Base-by-base conservation (phyloP, 257 asterid genomes). In the Haberlea rhodopensis region DNA sequence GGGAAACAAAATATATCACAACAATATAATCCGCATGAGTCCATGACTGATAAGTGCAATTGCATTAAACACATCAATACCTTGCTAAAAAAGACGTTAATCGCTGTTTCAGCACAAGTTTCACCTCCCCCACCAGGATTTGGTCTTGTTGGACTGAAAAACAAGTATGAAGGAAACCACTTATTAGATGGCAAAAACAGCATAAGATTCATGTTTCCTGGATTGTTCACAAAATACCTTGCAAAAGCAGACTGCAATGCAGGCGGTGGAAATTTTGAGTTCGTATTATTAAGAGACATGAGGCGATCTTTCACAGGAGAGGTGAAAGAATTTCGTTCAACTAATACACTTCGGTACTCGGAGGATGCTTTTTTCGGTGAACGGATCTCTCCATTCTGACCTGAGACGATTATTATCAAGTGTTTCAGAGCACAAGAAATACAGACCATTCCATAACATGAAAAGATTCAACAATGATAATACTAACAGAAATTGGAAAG, bases 91-190 rank as follows among this genome's bases (percentile, higher is more conserved):
- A 90, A 94, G 60, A 94, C 90, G 63, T 77, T 82, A 32, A 90
- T 81, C 25, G 95, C 91, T 49, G 97, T 90, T 84, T 94, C 99
- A 11, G 99, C 99, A 74, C 96, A 90, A 1, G 97, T 90, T 82
- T 94, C 99, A 68, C 97, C 97, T 70, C 95, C 96, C 65, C 95
- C 97, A 70, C 95, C 90, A 52, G 97, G 99, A 80, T 71, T 85
- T 48, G 91, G 96, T 73, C 99, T 87, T 62, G 96, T 90, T 71
- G 99, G 97, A 79, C 99, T 94, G 94, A 76, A 71, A 16, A 69
- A 73, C 58, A 73, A 57, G 53, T 48, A 61, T 43, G 71, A 53
- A 11, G 52, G 19, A 68, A 56, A 22, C n/a, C 40, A 58, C 48
- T 56, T 55, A 67, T 24, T 54, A 51, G 66, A 53, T 21, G 28